Percentiles rank a stretch among this genome's conserved stretches.
These are phyloP conservation scores for Calvatia gigantea DNA, from an alignment of 768 basidiomycete genomes.

Conservation along the genomic window DNA sequence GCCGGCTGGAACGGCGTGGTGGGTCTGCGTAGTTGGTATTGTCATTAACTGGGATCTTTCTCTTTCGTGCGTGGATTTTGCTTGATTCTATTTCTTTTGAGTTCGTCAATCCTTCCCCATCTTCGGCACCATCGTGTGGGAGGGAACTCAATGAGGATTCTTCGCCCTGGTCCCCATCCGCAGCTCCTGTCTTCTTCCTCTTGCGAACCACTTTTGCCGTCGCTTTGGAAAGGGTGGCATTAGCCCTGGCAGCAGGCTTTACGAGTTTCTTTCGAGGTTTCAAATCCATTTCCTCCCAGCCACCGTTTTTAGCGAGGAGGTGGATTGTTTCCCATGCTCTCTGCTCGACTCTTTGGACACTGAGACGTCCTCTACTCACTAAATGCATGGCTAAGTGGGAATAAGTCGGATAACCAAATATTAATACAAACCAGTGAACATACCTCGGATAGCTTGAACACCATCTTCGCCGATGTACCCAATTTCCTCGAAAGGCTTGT, in stretches of 20 bases:
- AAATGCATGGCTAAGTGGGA: constrained; percentile 65
- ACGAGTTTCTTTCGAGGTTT: constrained; percentile 29
- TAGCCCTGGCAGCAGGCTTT: constrained; percentile 9
- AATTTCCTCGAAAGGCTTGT: constrained; percentile 48
- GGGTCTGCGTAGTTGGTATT: background rate
- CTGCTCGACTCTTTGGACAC: constrained; percentile 77
- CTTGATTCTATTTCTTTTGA: background rate
- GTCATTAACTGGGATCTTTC: constrained; percentile 1
- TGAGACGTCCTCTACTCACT: constrained; percentile 76
- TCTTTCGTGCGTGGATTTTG: background rate
- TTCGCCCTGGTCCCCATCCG: background rate
- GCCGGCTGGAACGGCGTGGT: constrained; percentile 10
- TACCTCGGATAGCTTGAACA: constrained; percentile 62
- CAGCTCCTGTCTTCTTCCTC: background rate
- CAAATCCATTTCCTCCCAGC: constrained; percentile 62
- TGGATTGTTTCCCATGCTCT: constrained; percentile 63
- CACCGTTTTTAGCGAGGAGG: constrained; percentile 65
- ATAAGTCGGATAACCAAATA: background rate
- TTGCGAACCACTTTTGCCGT: background rate
- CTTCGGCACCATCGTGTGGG: background rate
- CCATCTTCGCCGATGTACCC: constrained; percentile 65
- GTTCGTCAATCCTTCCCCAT: background rate
- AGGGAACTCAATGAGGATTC: constrained; percentile 9
- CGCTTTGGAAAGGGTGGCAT: background rate
- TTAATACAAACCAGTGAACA: constrained; percentile 6